Base-by-base conservation (phyloP, 805 yeast genomes). In the Ogataea wickerhamii region DNA sequence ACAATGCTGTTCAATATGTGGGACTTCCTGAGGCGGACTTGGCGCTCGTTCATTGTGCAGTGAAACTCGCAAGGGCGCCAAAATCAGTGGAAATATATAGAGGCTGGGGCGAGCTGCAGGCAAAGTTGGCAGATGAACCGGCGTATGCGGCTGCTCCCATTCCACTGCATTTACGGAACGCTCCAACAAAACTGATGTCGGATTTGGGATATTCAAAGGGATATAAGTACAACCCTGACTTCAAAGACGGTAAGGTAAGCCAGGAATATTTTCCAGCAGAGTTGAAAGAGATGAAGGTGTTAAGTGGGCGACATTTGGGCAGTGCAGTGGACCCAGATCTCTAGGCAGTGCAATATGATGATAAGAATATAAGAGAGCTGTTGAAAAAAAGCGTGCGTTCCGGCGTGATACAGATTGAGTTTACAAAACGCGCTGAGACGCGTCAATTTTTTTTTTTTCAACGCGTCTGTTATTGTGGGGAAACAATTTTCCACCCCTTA, bases 21-120 rank as follows among this genome's bases (percentile, higher is more conserved):
- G 99, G 98, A 0, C 68, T 93, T 73, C 98, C 98, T 0, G 98
- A 93, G 54, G 91, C 93, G 2, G 95, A 89, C 56, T 70, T 86
- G 18, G 79, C 87, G 5, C 63, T 93, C 29, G 98, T 88, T 0
- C 98, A 93, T 51, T 88, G 96, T 61, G 89, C 95, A 1, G 87
- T 84, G n/a, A 85, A 89, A 49, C 66, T 93, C 18, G 94, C 97
- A 0, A 64, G 77, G 37, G 94, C 97, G 0, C 78, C 80, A 0
- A 93, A 93, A 60, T 83, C 95, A 7, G 88, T 93, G 5, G 82
- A 82, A 52, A 78, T 93, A 0, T 93, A 93, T 55, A 67, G 88
- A 41, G 95, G 89, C 0, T 80, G 88, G 73, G 72, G 80, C 8
- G 62, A 69, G 21, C 77, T 89, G n/a, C 85, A 80, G 43, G 55